Base-by-base conservation (phyloP, 208 protist species). In the Phytomonas francai region DNA sequence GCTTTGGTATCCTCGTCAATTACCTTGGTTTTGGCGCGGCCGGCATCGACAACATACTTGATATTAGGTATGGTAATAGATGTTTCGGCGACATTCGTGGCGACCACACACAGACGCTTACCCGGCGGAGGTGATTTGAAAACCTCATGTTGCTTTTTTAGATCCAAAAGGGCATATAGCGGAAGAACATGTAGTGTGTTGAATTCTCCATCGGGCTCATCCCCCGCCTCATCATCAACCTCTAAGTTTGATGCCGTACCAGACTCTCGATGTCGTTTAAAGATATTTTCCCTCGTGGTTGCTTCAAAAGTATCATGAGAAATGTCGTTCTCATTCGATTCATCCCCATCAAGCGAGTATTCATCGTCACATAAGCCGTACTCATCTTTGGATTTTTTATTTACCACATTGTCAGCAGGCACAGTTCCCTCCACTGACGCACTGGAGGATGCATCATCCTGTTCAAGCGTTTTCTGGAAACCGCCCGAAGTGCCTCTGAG, bases 61-160 rank as follows among this genome's bases (percentile, higher is more conserved):
- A 99, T 98, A 67, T 97, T 95, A 25, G 98, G 98, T 65, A 99
- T 99, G 0, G 99, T 99, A 28, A 99, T 84, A 60, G 98, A 99
- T 4, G 99, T 99, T 81, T 99, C 99, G n/a, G 99, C 99, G 1
- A 99, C 93, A 83, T 99, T 99, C 34, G 99, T 99, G 28, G 99
- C 94, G 12, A 99, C 88, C 34, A 99, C 97, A 67, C 98, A 94
- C 36, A 99, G 84, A 30, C 98, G 90, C 32, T 77, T 89, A 14
- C 92, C 93, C 9, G 67, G 61, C 14, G 96, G 96, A 36, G 96
- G 85, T 0, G 72, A 67, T 71, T 96, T 72, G 73, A 98, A 98
- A 34, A 98, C 96, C 63, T 91, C 76, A 77, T 98, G 92, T 78
- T 99, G 98, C 72, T 91, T 79, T 32, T 78, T n/a, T 57, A 90